Percentiles rank a stretch among this genome's conserved stretches.
phyloP scores from a whole-genome alignment of 2,329 filamentous ascomycete species.

The Lachnum nothofagi region DNA sequence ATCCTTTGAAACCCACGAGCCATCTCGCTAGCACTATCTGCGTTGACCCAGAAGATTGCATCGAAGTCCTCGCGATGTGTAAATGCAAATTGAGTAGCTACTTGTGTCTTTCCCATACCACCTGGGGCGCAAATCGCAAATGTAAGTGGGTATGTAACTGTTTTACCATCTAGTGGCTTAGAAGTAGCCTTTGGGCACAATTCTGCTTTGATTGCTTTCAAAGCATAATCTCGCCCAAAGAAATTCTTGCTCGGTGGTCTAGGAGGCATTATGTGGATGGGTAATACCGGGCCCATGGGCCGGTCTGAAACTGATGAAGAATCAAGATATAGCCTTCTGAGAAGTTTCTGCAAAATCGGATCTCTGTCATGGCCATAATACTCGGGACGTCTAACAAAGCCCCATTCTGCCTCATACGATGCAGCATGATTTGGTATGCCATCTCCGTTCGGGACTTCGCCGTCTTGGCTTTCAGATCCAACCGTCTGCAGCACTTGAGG shows the following conservation, averaged over 20 bases:
- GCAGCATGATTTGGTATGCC: too few species aligned
- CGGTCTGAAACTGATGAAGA: neutral
- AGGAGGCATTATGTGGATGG: neutral
- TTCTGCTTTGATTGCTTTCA: neutral
- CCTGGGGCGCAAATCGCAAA: slow-evolving; percentile 24
- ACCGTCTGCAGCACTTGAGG: neutral
- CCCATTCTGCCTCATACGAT: neutral
- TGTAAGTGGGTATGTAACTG: neutral
- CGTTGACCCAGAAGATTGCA: slow-evolving; percentile 32
- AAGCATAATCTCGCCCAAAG: neutral
- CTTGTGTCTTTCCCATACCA: slow-evolving; percentile 30
- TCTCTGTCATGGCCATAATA: slow-evolving; percentile 1
- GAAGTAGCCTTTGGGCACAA: neutral
- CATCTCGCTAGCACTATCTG: slow-evolving; percentile 28
- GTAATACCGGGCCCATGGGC: neutral
- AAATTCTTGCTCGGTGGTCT: neutral
- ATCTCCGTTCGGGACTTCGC: too few species aligned
- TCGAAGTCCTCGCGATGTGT: slow-evolving; percentile 26
- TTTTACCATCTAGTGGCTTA: neutral
- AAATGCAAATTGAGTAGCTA: slow-evolving; percentile 28
- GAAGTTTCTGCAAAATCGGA: neutral
- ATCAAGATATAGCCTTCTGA: neutral
- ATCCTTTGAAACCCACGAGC: slow-evolving; percentile 25
- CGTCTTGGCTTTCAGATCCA: too few species aligned
- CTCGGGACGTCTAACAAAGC: neutral